phyloP scores from a whole-genome alignment of 78 protist genomes.

The Isochrysis galbana region DNA sequence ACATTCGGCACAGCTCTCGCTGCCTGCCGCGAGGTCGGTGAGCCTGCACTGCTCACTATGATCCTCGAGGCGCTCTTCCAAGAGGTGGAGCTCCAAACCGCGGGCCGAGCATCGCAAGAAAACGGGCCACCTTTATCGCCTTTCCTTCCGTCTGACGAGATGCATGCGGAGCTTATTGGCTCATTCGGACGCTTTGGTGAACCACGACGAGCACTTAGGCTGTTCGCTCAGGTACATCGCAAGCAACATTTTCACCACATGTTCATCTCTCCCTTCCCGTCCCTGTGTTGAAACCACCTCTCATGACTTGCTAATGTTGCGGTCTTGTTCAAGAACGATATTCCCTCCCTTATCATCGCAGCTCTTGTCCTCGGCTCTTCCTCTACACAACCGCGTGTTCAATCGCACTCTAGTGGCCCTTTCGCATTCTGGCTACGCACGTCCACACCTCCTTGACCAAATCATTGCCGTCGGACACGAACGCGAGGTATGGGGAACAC shows the following conservation, averaged over 20 bases:
- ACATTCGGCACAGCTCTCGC: background rate
- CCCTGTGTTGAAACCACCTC: background rate
- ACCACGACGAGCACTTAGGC: background rate
- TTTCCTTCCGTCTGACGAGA: background rate
- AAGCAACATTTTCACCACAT: no score
- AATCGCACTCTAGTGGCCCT: no score
- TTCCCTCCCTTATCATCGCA: background rate
- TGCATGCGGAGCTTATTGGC: background rate
- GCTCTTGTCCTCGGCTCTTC: background rate
- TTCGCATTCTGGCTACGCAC: no score
- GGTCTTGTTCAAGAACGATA: background rate
- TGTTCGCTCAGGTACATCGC: background rate
- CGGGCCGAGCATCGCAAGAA: background rate
- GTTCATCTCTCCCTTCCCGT: background rate
- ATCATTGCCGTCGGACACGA: no score
- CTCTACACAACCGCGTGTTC: no score
- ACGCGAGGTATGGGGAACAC: no score
- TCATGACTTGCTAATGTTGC: background rate
- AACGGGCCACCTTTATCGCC: background rate
- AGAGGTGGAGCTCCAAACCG: background rate
- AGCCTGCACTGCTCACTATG: background rate
- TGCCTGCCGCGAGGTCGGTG: background rate
- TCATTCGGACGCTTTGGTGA: background rate
- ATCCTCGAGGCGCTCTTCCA: background rate
- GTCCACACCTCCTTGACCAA: no score